phyloP scores from a whole-genome alignment of 768 basidiomycete genomes.

The Lentinula sp. region DNA sequence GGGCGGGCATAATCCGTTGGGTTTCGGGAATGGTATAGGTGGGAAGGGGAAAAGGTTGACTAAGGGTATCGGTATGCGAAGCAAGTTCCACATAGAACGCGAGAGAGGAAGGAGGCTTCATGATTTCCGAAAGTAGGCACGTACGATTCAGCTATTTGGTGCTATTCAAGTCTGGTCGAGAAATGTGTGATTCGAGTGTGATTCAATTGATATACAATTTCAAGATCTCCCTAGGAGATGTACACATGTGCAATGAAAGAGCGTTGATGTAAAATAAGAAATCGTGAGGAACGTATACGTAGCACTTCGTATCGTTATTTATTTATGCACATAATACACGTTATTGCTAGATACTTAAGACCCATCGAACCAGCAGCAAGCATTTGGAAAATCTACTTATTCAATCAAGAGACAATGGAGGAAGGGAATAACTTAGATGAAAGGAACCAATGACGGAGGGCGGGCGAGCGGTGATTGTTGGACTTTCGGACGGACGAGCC shows the following conservation, averaged over 20 bases:
- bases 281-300: neutral
- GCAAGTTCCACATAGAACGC: constrained; percentile 68
- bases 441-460: constrained; percentile 49
- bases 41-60: constrained; percentile 63
- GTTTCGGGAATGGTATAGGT: constrained; percentile 80
- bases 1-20: constrained; percentile 71
- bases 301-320: neutral
- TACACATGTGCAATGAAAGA: neutral
- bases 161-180: no score
- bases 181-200: no score
- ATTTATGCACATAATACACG: neutral
- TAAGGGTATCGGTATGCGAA: constrained; percentile 68
- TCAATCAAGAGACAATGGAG: constrained; percentile 23
- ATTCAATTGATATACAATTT: neutral
- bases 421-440: constrained; percentile 45
- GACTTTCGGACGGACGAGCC: constrained; percentile 19
- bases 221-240: neutral
- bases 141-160: no score
- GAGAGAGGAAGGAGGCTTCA: constrained; percentile 78
- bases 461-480: constrained; percentile 28
- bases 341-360: neutral
- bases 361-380: neutral
- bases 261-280: neutral
- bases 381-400: neutral
- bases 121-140: constrained; percentile 46